A percentile compares a stretch with the other conserved stretches of the same genome.
Evolutionary conservation across 257 asterid genomes (phyloP).

Genomic region (Fraxinus excelsior): DNA sequence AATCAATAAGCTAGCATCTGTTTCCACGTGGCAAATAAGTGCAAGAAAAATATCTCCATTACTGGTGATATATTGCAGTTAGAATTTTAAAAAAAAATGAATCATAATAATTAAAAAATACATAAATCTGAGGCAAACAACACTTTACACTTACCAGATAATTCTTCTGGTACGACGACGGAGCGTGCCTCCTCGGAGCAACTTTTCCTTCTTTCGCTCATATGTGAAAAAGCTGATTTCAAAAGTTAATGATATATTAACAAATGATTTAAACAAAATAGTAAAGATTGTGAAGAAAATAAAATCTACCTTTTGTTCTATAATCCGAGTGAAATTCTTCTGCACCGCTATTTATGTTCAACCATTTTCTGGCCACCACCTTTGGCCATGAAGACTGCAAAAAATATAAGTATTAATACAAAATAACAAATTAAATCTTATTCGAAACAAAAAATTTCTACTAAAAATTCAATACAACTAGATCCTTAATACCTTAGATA

Average conservation of each 20-base stretch:
- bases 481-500: constrained; percentile 38
- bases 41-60: background rate
- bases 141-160: constrained; percentile 50
- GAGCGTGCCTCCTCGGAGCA: constrained; percentile 66
- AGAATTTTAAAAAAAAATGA: too few species aligned
- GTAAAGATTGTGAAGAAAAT: too few species aligned
- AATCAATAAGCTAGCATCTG: constrained; percentile 3
- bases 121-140: background rate
- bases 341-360: constrained; percentile 52
- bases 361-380: constrained; percentile 68
- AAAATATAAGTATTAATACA: background rate
- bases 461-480: too few species aligned
- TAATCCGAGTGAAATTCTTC: constrained; percentile 71
- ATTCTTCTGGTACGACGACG: constrained; percentile 85
- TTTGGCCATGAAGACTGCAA: constrained; percentile 74
- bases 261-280: too few species aligned
- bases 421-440: too few species aligned
- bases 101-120: background rate
- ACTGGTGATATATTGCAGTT: background rate
- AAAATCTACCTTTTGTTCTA: constrained; percentile 32
- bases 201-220: constrained; percentile 56
- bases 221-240: too few species aligned
- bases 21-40: background rate
- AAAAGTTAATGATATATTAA: too few species aligned
- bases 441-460: background rate